These are phyloP conservation scores for Penicillium sp. DNA, from an alignment of 2,329 filamentous ascomycete genomes.

Conservation along the genomic window DNA sequence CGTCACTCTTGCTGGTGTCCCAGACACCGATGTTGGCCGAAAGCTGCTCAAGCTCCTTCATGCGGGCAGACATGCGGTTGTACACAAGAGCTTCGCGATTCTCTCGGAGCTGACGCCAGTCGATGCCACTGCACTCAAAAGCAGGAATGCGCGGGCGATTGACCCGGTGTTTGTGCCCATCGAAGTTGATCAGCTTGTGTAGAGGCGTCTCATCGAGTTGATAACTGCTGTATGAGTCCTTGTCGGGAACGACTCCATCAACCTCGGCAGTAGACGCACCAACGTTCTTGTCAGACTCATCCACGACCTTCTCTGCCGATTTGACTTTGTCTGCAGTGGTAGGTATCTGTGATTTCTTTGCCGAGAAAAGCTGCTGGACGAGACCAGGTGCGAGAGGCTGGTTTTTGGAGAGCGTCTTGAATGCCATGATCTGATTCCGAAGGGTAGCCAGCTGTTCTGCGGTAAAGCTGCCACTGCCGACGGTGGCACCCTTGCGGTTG, in stretches of 20 bases:
- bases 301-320: slow-evolving; percentile 38
- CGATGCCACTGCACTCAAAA: slow-evolving; percentile 84
- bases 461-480: slow-evolving; percentile 64
- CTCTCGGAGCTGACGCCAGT: slow-evolving; percentile 80
- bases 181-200: slow-evolving; percentile 68
- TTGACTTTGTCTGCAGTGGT: slow-evolving; percentile 40
- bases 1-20: slow-evolving; percentile 72
- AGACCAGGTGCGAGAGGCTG: slow-evolving; percentile 75
- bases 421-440: slow-evolving; percentile 84
- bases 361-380: slow-evolving; percentile 80
- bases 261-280: slow-evolving; percentile 34
- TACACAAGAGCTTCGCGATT: slow-evolving; percentile 87
- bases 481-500: slow-evolving; percentile 33
- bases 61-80: slow-evolving; percentile 84
- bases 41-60: slow-evolving; percentile 78
- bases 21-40: slow-evolving; percentile 85
- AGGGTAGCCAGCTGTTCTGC: slow-evolving; percentile 77
- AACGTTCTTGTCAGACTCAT: slow-evolving; percentile 41
- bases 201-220: slow-evolving; percentile 69
- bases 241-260: slow-evolving; percentile 31
- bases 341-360: slow-evolving; percentile 42
- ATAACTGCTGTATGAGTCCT: slow-evolving; percentile 67
- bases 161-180: slow-evolving; percentile 73
- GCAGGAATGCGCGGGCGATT: slow-evolving; percentile 81
- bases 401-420: slow-evolving; percentile 88